Base-by-base conservation (phyloP, 2,329 filamentous ascomycete genomes). In the Fusarium oligoseptatum region DNA sequence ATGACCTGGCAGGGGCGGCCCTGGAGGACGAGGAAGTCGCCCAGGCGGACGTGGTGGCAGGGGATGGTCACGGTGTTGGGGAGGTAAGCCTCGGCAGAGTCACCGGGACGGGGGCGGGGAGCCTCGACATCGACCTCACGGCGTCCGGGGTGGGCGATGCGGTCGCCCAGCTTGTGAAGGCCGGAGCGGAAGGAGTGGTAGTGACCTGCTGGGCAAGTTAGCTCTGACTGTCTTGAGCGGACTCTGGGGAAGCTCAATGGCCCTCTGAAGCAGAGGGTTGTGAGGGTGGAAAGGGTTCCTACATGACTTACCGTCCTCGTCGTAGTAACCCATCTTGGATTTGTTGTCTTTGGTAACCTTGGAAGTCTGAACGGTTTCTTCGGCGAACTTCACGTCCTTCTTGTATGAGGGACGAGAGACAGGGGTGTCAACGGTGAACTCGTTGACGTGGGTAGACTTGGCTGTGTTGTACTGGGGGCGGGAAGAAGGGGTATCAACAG, bases 1-100 rank as follows among this genome's bases (percentile, higher is more conserved):
- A 99, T 99, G 86, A 99, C 96, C 92, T 99, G 97, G 94, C 95
- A 98, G 82, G 97, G 95, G 81, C 97, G 96, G 85, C 96, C 96
- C 91, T 99, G 97, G 79, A 99, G 95, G 89, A 98, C 97, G 87
- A 99, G 88, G 87, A 99, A 94, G 87, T 99, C 97, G 86, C 97
- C 97, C 81, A 98, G 94, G 88, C 97, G 97, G 88, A 99, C 96
- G 91, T 98, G 97, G 92, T 99, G 95, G 93, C 95, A 98, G 77
- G 97, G 97, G 86, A 99, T 98, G 84, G 95, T 96, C 85, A 98
- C 95, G 80, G 95, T 97, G 90, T 97, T 95, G 83, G 92, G 89
- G 70, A 87, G 79, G 76, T 82, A 82, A 58, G 80, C 76, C 68
- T 80, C 82, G 70, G 80, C 78, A 60, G 81, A 71, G 67, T 77